phyloP scores from a whole-genome alignment of 176 grass and related monocot genomes.

The Eragrostis curvula region DNA sequence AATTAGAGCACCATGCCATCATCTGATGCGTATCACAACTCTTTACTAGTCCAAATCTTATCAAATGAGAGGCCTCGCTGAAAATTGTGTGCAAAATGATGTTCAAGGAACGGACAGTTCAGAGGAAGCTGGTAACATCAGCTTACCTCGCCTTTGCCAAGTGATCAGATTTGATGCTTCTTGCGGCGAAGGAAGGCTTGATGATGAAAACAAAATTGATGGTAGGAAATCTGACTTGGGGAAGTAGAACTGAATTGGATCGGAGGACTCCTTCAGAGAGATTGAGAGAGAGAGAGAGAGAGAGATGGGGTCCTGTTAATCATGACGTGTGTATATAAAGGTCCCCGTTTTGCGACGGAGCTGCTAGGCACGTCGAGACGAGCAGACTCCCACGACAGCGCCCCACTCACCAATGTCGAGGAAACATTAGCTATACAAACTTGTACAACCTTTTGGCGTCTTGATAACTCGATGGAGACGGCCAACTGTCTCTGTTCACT shows the following conservation, averaged over 20 bases:
- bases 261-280: not conserved
- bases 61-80: constrained; percentile 15
- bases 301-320: not conserved
- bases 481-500: not conserved
- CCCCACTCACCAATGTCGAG: not conserved
- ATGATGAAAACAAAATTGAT: not conserved
- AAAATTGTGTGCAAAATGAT: not conserved
- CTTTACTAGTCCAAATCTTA: constrained; percentile 6
- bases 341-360: constrained; percentile 13
- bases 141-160: constrained; percentile 22
- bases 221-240: not conserved
- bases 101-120: not conserved
- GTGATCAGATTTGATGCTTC: constrained; percentile 4
- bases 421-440: not conserved
- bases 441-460: not conserved
- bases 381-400: not conserved
- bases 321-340: constrained; percentile 45
- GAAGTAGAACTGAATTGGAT: not conserved
- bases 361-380: constrained; percentile 30
- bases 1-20: not conserved
- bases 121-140: not conserved
- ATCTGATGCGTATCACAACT: not conserved
- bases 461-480: not conserved
- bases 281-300: not conserved
- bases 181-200: not conserved